Conservation (phyloP, 2,329 filamentous ascomycete genomes). For the Penicillium sclerotiorum region DNA sequence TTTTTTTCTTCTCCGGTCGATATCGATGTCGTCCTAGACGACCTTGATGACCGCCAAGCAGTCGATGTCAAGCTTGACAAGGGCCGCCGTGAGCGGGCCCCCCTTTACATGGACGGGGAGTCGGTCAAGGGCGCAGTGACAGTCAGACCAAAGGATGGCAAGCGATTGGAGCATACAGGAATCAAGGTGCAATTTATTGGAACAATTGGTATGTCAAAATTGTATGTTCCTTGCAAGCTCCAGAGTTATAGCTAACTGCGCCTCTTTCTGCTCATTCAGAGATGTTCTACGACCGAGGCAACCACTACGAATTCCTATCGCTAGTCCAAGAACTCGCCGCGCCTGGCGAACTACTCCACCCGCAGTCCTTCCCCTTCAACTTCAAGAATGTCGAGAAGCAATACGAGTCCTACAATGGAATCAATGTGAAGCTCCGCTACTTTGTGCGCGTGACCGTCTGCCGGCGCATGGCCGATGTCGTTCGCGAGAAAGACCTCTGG, state of each 20-base stretch:
- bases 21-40: constrained; percentile 97
- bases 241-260: constrained; percentile 1
- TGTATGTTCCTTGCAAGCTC: neutral
- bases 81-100: constrained; percentile 94
- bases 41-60: constrained; percentile 89
- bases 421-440: constrained; percentile 99
- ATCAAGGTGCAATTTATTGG: constrained; percentile 99
- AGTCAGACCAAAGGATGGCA: constrained; percentile 94
- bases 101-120: constrained; percentile 96
- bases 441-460: constrained; percentile 97
- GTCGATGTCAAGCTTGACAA: constrained; percentile 99
- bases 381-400: constrained; percentile 99
- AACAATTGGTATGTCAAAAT: constrained; percentile 68
- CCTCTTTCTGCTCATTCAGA: constrained; percentile 56
- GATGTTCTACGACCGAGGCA: constrained; percentile 99
- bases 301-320: constrained; percentile 98
- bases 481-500: constrained; percentile 99
- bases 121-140: constrained; percentile 97
- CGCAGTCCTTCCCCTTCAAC: constrained; percentile 98
- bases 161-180: constrained; percentile 94
- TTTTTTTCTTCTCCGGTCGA: constrained; percentile 98
- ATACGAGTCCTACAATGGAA: constrained; percentile 99
- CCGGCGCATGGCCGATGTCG: constrained; percentile 94
- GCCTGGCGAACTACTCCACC: constrained; percentile 96
- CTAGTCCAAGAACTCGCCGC: constrained; percentile 95